phyloP scores from a whole-genome alignment of 371 early-diverging fungal species.

The Mortierella sp. region DNA sequence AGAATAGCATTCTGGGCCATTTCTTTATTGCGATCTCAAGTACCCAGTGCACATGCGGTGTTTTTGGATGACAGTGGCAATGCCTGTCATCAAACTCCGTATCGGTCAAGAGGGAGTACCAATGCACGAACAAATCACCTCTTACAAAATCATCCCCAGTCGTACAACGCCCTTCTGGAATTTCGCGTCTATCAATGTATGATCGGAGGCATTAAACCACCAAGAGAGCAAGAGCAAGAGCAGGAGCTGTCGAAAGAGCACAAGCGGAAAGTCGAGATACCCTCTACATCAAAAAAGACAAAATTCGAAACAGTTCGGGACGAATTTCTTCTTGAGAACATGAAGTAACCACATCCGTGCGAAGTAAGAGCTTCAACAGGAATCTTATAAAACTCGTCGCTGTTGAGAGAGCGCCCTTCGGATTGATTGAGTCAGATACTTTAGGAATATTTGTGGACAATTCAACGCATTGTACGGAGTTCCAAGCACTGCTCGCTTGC shows the following conservation, averaged over 20 bases:
- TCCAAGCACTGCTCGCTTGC: conserved; percentile 2
- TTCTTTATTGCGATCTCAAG: conserved; percentile 1
- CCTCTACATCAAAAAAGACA: neutral
- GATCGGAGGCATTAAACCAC: conserved; percentile 9
- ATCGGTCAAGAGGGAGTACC: conserved; percentile 13
- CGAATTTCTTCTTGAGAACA: neutral
- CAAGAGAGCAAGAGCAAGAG: neutral
- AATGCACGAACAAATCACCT: conserved; percentile 19
- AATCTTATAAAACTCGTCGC: neutral
- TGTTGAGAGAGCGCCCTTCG: neutral
- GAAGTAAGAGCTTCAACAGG: conserved; percentile 3
- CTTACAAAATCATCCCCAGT: neutral
- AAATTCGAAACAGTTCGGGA: conserved; percentile 9
- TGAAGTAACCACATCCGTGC: neutral
- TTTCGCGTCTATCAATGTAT: conserved; percentile 13
- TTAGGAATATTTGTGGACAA: neutral
- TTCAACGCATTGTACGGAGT: conserved; percentile 8
- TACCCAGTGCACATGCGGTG: conserved; percentile 6
- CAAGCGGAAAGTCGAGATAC: neutral
- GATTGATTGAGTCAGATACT: neutral
- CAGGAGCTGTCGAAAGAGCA: neutral
- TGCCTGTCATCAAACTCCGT: conserved; percentile 13
- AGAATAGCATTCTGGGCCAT: conserved; percentile 7
- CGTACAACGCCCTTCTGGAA: conserved; percentile 12
- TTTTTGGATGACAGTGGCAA: neutral